Conservation (phyloP, 2,329 filamentous ascomycete species). For the Aspergillus alliaceus region DNA sequence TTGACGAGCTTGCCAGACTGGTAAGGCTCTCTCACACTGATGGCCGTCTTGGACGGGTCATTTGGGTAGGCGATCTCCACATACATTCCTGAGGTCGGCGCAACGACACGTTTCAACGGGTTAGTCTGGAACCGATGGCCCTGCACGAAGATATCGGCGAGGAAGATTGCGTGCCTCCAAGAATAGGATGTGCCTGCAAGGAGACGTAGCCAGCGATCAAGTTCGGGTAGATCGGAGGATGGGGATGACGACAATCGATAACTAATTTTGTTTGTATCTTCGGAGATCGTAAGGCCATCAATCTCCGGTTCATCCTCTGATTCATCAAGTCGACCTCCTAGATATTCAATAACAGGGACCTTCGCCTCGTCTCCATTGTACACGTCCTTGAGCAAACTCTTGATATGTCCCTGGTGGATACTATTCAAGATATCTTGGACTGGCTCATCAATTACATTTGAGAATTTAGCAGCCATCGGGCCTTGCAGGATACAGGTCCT, state of each 20-base stretch:
- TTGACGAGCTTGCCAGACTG: conserved; percentile 83
- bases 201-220: conserved; percentile 83
- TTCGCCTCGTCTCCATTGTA: conserved; percentile 72
- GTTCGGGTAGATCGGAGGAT: conserved; percentile 70
- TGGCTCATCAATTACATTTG: conserved; percentile 85
- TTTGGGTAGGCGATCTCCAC: conserved; percentile 85
- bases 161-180: conserved; percentile 93
- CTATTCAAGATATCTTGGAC: conserved; percentile 92
- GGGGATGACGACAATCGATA: conserved; percentile 80
- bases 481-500: conserved; percentile 96
- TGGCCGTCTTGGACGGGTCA: conserved; percentile 77
- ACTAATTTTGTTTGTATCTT: conserved; percentile 75
- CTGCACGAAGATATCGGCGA: conserved; percentile 89
- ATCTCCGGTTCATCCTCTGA: conserved; percentile 71
- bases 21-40: conserved; percentile 83
- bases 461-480: conserved; percentile 87
- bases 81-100: conserved; percentile 79
- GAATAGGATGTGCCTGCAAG: conserved; percentile 83
- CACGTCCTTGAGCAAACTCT: conserved; percentile 72
- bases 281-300: conserved; percentile 80
- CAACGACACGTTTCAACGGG: conserved; percentile 87
- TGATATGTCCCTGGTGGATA: conserved; percentile 86
- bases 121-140: conserved; percentile 97
- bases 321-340: conserved; percentile 80
- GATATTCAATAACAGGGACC: conserved; percentile 89